phyloP scores from a whole-genome alignment of 306 rosid species.

The Cicer judaicum region DNA sequence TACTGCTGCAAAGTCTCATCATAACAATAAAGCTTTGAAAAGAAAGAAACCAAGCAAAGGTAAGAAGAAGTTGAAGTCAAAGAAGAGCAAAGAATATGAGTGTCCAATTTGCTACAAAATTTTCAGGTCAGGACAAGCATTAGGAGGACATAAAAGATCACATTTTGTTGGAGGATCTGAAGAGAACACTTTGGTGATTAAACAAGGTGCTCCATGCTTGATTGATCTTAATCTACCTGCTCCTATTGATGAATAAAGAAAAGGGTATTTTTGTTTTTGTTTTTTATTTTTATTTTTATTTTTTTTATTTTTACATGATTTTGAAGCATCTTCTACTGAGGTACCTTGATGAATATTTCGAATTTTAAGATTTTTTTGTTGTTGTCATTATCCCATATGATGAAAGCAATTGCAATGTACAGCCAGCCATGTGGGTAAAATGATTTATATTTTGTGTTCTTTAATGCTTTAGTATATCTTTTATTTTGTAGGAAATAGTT shows the following conservation, averaged over 20 bases:
- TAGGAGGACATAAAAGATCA: slow-evolving; percentile 97
- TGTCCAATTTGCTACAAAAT: slow-evolving; percentile 83
- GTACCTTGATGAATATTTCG: slow-evolving; percentile 42
- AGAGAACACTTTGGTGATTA: slow-evolving; percentile 56
- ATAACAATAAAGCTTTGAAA: slow-evolving; percentile 43
- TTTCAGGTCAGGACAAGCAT: slow-evolving; percentile 91
- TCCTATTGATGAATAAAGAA: slow-evolving; percentile 67
- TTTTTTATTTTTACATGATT: slow-evolving; percentile 39
- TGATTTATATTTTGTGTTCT: slow-evolving; percentile 33
- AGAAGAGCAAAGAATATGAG: slow-evolving; percentile 74
- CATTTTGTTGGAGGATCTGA: slow-evolving; percentile 79
- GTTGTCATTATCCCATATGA: slow-evolving; percentile 41
- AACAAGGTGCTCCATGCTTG: slow-evolving; percentile 57
- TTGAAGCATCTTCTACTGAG: slow-evolving; percentile 46
- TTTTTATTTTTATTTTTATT: slow-evolving; percentile 42
- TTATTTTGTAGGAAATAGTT: slow-evolving; percentile 44
- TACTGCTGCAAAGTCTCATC: slow-evolving; percentile 46
- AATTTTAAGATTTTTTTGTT: slow-evolving; percentile 37
- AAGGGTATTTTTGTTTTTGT: slow-evolving; percentile 18
- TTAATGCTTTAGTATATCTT: slow-evolving; percentile 41
- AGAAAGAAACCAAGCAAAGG: slow-evolving; percentile 47
- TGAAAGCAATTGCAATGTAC: slow-evolving; percentile 51
- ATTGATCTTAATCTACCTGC: slow-evolving; percentile 95
- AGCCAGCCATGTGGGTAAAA: slow-evolving; percentile 52
- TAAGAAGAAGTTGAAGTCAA: slow-evolving; percentile 57